A percentile compares a stretch with the other conserved stretches of the same genome.
Evolutionary conservation across 2,329 filamentous ascomycete genomes (phyloP).

Genomic region (Dactylonectria estremocensis): DNA sequence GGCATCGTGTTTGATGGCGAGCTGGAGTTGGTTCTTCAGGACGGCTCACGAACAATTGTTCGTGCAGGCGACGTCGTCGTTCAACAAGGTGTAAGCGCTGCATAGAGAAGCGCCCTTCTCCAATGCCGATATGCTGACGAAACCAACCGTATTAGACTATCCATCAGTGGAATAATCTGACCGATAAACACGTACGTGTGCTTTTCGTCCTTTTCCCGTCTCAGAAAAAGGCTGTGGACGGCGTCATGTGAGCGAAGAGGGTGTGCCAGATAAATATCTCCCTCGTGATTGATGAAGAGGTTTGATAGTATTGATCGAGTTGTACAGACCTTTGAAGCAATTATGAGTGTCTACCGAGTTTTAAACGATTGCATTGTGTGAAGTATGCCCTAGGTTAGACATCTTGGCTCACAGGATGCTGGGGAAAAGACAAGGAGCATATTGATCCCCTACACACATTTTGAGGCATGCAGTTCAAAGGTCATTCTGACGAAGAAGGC

Average conservation of each 20-base stretch:
- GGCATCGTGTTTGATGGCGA: slow-evolving; percentile 7
- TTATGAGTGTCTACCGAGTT: too few relatives aligned
- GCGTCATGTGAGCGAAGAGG: background rate
- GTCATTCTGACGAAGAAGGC: too few relatives aligned
- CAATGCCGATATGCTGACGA: background rate
- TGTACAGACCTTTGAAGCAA: too few relatives aligned
- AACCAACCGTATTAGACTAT: slow-evolving; percentile 2
- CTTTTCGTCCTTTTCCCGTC: slow-evolving; percentile 4
- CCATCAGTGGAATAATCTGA: slow-evolving; percentile 17
- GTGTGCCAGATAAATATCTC: slow-evolving; percentile 4
- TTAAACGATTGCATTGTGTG: too few relatives aligned
- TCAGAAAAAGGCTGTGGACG: background rate
- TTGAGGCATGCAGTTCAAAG: too few relatives aligned
- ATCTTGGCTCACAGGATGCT: too few relatives aligned
- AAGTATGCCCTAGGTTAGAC: too few relatives aligned
- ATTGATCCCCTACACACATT: too few relatives aligned
- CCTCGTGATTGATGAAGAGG: too few relatives aligned
- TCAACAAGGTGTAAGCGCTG: slow-evolving; percentile 6
- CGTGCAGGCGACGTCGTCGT: slow-evolving; percentile 7
- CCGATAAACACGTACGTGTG: background rate
- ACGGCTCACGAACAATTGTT: slow-evolving; percentile 8
- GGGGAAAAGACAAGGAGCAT: too few relatives aligned
- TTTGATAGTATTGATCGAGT: background rate
- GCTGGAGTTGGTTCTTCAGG: background rate
- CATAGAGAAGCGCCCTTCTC: background rate